These are phyloP conservation scores for Podosphaera aphanis DNA, from an alignment of 2,329 filamentous ascomycete species.

Conservation along the genomic window DNA sequence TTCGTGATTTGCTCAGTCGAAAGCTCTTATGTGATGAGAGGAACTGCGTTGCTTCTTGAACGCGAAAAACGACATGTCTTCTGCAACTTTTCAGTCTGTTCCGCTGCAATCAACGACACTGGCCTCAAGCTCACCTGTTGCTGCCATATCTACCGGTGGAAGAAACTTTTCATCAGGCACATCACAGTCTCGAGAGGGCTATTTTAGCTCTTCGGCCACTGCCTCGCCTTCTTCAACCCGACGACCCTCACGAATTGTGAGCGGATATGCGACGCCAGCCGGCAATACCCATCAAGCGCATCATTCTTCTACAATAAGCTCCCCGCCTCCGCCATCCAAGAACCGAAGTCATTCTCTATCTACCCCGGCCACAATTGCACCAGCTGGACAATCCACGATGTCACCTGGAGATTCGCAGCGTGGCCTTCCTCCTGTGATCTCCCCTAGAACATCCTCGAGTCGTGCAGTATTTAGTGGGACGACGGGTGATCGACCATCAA, in stretches of 20 bases:
- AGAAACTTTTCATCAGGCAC: conserved; percentile 30
- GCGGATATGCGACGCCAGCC: conserved; percentile 22
- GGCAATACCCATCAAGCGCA: conserved; percentile 11
- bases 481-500: conserved; percentile 11
- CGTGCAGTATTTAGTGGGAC: conserved; percentile 20
- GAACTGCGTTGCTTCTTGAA: conserved; percentile 3
- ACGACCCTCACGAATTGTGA: conserved; percentile 26
- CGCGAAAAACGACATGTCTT: conserved; percentile 28
- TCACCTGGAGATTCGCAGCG: conserved; percentile 26
- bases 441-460: conserved; percentile 61
- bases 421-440: conserved; percentile 47
- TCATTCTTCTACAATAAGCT: conserved; percentile 11
- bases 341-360: conserved; percentile 15
- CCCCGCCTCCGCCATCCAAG: conserved; percentile 6
- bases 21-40: not conserved
- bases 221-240: conserved; percentile 27
- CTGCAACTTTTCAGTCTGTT: conserved; percentile 37
- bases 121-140: conserved; percentile 23
- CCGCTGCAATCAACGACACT: conserved; percentile 27
- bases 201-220: conserved; percentile 20
- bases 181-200: conserved; percentile 29
- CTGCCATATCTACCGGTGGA: conserved; percentile 22
- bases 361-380: conserved; percentile 17
- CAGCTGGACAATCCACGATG: conserved; percentile 15
- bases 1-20: conserved; percentile 1